phyloP scores from a whole-genome alignment of 176 grass and related monocot genomes.

The Metroxylon sagu region DNA sequence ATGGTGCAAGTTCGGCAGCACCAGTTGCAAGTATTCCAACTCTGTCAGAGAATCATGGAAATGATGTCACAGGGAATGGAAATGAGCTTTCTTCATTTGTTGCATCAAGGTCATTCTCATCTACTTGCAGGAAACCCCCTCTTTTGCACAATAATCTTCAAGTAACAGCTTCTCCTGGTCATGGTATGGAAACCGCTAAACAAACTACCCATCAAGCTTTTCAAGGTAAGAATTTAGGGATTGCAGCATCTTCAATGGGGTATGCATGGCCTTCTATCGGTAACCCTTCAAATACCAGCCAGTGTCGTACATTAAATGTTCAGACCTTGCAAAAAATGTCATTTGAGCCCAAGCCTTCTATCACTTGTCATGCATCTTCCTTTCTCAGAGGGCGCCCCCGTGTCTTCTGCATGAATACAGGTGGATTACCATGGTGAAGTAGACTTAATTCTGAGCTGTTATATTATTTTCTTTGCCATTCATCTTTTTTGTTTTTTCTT shows the following conservation, averaged over 20 bases:
- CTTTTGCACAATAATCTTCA: constrained; percentile 10
- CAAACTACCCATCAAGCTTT: background rate
- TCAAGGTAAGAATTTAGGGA: background rate
- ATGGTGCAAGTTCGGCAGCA: constrained; percentile 19
- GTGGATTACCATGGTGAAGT: constrained; percentile 12
- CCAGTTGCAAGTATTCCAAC: background rate
- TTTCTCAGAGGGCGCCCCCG: constrained; percentile 26
- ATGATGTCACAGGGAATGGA: constrained; percentile 16
- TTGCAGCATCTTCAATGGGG: background rate
- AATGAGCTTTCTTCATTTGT: constrained; percentile 22
- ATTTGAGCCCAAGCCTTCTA: constrained; percentile 8
- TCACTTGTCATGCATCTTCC: constrained; percentile 14
- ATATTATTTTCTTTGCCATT: too few species aligned
- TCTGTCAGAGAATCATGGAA: constrained; percentile 27
- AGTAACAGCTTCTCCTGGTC: constrained; percentile 1
- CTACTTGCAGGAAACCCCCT: constrained; percentile 3
- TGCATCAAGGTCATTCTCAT: constrained; percentile 13
- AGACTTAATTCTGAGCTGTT: too few species aligned
- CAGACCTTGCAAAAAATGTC: constrained; percentile 28
- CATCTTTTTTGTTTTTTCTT: too few species aligned
- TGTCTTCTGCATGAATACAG: constrained; percentile 52
- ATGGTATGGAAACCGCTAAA: constrained; percentile 29
- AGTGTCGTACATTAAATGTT: constrained; percentile 26
- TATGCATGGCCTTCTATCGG: constrained; percentile 17
- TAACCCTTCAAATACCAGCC: constrained; percentile 3